phyloP scores from a whole-genome alignment of 192 early-diverging fungal species.

The Coemansia sp. region DNA sequence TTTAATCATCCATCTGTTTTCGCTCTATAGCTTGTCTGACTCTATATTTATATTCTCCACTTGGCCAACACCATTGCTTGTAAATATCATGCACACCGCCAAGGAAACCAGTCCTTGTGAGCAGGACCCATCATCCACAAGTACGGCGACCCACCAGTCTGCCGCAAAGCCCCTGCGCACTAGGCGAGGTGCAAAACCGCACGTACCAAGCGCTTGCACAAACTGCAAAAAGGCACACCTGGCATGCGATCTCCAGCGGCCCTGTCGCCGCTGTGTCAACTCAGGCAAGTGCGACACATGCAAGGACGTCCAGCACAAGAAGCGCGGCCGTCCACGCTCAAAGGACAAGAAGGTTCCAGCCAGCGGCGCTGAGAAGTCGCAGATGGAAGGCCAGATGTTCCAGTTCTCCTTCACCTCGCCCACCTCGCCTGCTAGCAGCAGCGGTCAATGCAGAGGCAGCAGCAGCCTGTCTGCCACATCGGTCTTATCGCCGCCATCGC shows the following conservation, averaged over 20 bases:
- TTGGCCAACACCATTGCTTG: not conserved
- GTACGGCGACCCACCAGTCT: not conserved
- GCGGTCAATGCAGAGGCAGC: not conserved
- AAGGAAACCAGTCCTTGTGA: conserved; percentile 1
- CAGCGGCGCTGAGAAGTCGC: conserved; percentile 9
- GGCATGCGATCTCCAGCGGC: conserved; percentile 84
- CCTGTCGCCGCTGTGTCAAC: conserved; percentile 76
- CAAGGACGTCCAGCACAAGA: conserved; percentile 86
- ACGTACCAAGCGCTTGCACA: conserved; percentile 85
- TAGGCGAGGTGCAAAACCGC: conserved; percentile 58
- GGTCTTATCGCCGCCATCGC: conserved; percentile 1
- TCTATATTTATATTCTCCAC: not conserved
- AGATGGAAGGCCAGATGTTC: conserved; percentile 51
- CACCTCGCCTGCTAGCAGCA: conserved; percentile 7
- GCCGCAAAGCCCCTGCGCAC: conserved; percentile 13
- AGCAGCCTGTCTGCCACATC: conserved; percentile 2
- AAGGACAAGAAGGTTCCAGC: conserved; percentile 56
- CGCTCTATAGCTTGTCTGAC: too few species aligned
- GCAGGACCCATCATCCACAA: conserved; percentile 7
- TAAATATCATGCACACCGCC: not conserved
- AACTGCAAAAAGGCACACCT: conserved; percentile 88
- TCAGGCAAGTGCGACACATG: conserved; percentile 75
- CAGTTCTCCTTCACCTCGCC: conserved; percentile 44
- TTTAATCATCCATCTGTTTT: too few species aligned
- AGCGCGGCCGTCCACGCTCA: conserved; percentile 78